Base-by-base conservation (phyloP, 2,329 filamentous ascomycete genomes). In the Venturia nashicola region DNA sequence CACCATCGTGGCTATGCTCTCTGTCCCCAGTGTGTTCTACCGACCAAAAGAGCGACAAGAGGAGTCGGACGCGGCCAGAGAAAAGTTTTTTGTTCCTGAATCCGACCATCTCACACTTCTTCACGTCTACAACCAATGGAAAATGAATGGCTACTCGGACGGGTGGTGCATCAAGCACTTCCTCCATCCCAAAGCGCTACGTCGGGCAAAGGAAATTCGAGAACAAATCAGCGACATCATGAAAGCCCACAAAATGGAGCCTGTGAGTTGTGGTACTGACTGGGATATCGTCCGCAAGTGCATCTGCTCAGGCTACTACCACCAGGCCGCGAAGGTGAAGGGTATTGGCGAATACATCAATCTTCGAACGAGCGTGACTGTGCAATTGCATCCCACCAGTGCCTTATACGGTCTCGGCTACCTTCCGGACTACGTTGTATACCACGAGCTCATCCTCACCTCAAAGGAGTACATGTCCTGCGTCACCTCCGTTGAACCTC, bases 61-160 rank as follows among this genome's bases (percentile, higher is more conserved):
- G 72, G 94, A 99, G 77, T 94, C 93, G 6, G 94, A 99, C 71
- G 87, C 92, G 0, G 92, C 94, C 42, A 86, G 93, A 36, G 94
- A 99, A 74, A 97, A 97, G 75, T 99, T 99, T 76, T 97, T 96
- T 77, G 94, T 99, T 8, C 91, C 94, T 36, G 94, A 99, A 76
- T 97, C 91, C 1, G 94, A 99, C 73, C 94, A 99, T 73, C 80
- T 99, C 48, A 99, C 94, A 0, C 89, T 97, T 54, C 84, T 99
- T 3, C 92, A 97, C 71, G 94, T 99, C 0, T 99, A 96, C 76
- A 88, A 87, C 8, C 93, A 97, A 72, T 99, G 94, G 94, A 91
- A 89, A 75, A 82, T 88, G 61, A 97, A 99, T 72, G 90, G 91
- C 1, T 88, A 86, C 75, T 91, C 87, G 1, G 94, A 99, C 73